A percentile compares a stretch with the other conserved stretches of the same genome.
Conservation (phyloP, 805 yeast genomes). For the Blastobotrys parvus region DNA sequence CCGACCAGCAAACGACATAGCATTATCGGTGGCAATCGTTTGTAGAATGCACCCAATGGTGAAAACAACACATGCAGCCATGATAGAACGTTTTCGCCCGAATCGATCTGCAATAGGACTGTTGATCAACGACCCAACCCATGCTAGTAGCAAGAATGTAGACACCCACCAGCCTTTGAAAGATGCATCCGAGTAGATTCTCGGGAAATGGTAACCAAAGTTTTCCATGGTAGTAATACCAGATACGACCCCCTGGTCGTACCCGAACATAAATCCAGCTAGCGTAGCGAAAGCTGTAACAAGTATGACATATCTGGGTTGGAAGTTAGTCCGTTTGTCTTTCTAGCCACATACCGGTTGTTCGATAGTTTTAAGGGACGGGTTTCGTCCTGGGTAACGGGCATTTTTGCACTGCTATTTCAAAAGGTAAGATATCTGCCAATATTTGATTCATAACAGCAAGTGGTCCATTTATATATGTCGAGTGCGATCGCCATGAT, state of each 20-base stretch:
- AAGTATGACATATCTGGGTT: neutral
- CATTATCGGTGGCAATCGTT: neutral
- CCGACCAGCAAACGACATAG: conserved; percentile 39
- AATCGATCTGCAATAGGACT: conserved; percentile 12
- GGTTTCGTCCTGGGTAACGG: no score
- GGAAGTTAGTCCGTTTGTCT: no score
- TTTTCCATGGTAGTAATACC: conserved; percentile 69
- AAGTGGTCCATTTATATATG: no score
- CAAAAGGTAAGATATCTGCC: no score
- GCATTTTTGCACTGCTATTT: no score
- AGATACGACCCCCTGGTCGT: conserved; percentile 34
- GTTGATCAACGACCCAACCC: conserved; percentile 14
- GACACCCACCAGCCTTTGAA: conserved; percentile 17
- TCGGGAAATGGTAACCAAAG: conserved; percentile 42
- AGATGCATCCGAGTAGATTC: conserved; percentile 5
- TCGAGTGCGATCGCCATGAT: no score
- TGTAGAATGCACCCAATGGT: conserved; percentile 6
- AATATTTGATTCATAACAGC: no score
- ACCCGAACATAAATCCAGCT: conserved; percentile 20
- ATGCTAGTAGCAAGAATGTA: conserved; percentile 14
- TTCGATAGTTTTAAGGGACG: no score
- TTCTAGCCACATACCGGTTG: no score
- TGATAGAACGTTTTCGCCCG: conserved; percentile 13
- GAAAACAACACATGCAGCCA: conserved; percentile 13
- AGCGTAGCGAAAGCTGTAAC: conserved; percentile 14